These are phyloP conservation scores for Sanguinoderma infundibulare DNA, from an alignment of 1,284 basidiomycete genomes.

Conservation along the genomic window DNA sequence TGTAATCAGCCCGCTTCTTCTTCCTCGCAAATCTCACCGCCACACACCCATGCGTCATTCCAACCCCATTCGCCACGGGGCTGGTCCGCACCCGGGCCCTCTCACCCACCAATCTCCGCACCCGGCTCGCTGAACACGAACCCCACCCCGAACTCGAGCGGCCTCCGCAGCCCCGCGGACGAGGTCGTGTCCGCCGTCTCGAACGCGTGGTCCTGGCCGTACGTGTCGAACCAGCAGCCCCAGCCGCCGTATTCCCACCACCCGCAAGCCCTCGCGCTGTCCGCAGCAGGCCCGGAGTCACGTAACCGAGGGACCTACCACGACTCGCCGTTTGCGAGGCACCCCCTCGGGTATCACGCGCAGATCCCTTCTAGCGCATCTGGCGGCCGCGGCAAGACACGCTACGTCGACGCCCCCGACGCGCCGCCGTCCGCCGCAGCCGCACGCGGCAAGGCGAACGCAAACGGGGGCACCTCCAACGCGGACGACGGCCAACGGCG, in stretches of 20 bases:
- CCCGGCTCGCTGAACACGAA: neutral
- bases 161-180: constrained; percentile 20
- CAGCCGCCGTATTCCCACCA: neutral
- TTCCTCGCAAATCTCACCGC: constrained; percentile 9
- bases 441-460: constrained; percentile 1
- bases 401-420: constrained; percentile 1
- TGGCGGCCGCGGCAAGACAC: constrained; percentile 13
- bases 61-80: neutral
- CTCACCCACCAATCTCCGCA: neutral
- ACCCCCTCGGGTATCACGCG: constrained; percentile 1
- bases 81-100: constrained; percentile 4
- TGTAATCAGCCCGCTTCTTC: constrained; percentile 1
- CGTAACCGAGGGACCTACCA: neutral
- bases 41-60: neutral
- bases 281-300: neutral
- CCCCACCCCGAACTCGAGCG: constrained; percentile 5
- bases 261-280: neutral
- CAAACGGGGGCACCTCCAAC: neutral
- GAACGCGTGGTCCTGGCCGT: constrained; percentile 2
- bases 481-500: constrained; percentile 33
- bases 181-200: constrained; percentile 20
- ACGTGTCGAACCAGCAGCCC: neutral
- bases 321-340: neutral
- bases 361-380: neutral
- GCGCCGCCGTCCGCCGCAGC: neutral